phyloP scores from a whole-genome alignment of 148 eudicot genomes.

The Camellia lanceoleosa region DNA sequence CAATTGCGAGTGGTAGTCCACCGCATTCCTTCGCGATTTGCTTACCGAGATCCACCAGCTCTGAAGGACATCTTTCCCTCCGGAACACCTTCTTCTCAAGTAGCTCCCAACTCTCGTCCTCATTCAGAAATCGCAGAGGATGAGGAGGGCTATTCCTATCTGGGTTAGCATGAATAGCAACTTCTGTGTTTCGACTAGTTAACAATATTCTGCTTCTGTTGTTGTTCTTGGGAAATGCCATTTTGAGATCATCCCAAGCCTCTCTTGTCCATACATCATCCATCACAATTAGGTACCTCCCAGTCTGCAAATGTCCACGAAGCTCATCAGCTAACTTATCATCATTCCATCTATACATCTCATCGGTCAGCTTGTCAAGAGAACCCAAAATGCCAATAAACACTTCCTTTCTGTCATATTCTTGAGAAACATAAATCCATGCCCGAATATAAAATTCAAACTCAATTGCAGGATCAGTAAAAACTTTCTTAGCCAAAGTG shows the following conservation, averaged over 20 bases:
- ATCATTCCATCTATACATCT: neutral
- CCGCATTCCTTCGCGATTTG: constrained; percentile 21
- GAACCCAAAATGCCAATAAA: constrained; percentile 13
- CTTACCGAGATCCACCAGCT: constrained; percentile 19
- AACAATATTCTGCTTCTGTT: constrained; percentile 34
- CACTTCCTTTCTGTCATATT: constrained; percentile 20
- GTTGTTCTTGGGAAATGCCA: constrained; percentile 16
- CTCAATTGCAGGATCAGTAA: constrained; percentile 18
- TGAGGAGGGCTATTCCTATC: constrained; percentile 7
- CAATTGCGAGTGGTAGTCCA: constrained; percentile 34
- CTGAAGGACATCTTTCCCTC: constrained; percentile 19
- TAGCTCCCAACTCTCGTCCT: constrained; percentile 28
- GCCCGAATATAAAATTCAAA: constrained; percentile 22
- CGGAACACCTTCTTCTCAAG: constrained; percentile 28
- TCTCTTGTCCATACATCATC: constrained; percentile 30
- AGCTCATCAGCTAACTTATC: constrained; percentile 20
- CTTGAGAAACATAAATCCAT: constrained; percentile 38
- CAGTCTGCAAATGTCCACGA: neutral
- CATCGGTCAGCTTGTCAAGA: neutral
- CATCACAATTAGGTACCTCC: constrained; percentile 24
- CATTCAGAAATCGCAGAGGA: constrained; percentile 15
- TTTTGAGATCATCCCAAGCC: constrained; percentile 32
- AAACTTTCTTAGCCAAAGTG: constrained; percentile 35
- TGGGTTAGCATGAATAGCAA: constrained; percentile 22
- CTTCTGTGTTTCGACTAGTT: constrained; percentile 19